phyloP scores from a whole-genome alignment of 2,329 filamentous ascomycete genomes.

The Trichoderma sp. region DNA sequence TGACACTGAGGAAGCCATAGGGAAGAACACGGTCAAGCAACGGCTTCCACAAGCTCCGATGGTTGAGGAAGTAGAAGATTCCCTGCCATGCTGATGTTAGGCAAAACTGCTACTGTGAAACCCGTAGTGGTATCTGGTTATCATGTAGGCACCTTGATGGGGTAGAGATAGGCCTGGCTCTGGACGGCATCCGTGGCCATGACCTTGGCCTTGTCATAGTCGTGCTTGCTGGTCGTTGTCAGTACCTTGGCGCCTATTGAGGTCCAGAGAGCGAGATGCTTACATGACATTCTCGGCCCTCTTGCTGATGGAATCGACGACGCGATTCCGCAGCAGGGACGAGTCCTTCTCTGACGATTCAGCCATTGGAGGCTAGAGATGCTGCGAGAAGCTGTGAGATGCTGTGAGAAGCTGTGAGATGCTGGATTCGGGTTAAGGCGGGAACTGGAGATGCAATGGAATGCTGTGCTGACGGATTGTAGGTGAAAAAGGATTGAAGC shows the following conservation, averaged over 20 bases:
- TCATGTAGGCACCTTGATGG: slow-evolving; percentile 61
- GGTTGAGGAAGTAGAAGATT: slow-evolving; percentile 60
- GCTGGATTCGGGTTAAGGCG: background rate
- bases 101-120: background rate
- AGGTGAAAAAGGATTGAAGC: background rate
- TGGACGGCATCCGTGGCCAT: slow-evolving; percentile 69
- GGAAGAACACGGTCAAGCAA: slow-evolving; percentile 58
- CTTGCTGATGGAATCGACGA: slow-evolving; percentile 46
- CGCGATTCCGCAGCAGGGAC: slow-evolving; percentile 37
- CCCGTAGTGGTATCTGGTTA: background rate
- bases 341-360: slow-evolving; percentile 26
- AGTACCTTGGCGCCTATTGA: background rate
- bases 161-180: slow-evolving; percentile 83
- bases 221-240: slow-evolving; percentile 58
- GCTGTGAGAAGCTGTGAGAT: too few relatives aligned
- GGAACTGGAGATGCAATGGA: slow-evolving; percentile 8
- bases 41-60: slow-evolving; percentile 61
- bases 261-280: background rate
- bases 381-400: too few relatives aligned
- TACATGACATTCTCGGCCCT: slow-evolving; percentile 57
- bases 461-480: background rate
- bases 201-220: slow-evolving; percentile 66
- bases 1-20: slow-evolving; percentile 69
- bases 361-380: slow-evolving; percentile 25
- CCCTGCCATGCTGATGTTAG: slow-evolving; percentile 47